A percentile compares a stretch with the other conserved stretches of the same genome.
phyloP scores from a whole-genome alignment of 2,329 filamentous ascomycete species.

The Trichoderma semiorbis region DNA sequence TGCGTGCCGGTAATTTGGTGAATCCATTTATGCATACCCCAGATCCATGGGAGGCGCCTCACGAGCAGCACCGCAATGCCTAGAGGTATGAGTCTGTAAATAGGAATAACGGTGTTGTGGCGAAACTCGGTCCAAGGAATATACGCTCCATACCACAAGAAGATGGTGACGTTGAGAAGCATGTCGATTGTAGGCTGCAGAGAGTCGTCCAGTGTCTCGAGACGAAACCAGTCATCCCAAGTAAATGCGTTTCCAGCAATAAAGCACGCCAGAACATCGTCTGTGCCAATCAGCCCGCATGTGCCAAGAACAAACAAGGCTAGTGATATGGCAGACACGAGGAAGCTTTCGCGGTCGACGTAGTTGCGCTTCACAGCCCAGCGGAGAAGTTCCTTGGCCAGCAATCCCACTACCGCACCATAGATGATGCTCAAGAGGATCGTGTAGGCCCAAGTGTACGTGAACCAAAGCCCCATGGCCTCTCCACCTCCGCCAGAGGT shows the following conservation, averaged over 20 bases:
- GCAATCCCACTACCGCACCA: constrained; percentile 72
- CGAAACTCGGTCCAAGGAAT: constrained; percentile 75
- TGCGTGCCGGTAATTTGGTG: constrained; percentile 71
- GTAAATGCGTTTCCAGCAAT: constrained; percentile 89
- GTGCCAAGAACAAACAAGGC: constrained; percentile 85
- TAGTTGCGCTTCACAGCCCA: constrained; percentile 79
- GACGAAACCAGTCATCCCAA: constrained; percentile 90
- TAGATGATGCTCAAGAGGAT: constrained; percentile 77
- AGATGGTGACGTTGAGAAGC: constrained; percentile 83
- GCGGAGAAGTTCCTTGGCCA: constrained; percentile 77
- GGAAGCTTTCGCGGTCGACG: constrained; percentile 82
- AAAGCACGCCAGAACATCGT: constrained; percentile 89
- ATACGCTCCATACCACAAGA: constrained; percentile 86
- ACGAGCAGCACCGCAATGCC: constrained; percentile 74
- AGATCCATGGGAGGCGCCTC: constrained; percentile 72
- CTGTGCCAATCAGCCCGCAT: constrained; percentile 80
- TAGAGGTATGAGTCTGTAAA: constrained; percentile 69
- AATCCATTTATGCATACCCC: constrained; percentile 69
- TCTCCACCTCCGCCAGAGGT: constrained; percentile 56
- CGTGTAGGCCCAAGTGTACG: constrained; percentile 79
- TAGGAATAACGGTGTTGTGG: constrained; percentile 63
- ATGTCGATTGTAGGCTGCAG: constrained; percentile 94
- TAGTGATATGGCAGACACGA: constrained; percentile 80
- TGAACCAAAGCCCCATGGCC: constrained; percentile 79
- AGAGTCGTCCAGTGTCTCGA: constrained; percentile 84